phyloP scores from a whole-genome alignment of 2,329 filamentous ascomycete species.

The Aspergillus ustus region DNA sequence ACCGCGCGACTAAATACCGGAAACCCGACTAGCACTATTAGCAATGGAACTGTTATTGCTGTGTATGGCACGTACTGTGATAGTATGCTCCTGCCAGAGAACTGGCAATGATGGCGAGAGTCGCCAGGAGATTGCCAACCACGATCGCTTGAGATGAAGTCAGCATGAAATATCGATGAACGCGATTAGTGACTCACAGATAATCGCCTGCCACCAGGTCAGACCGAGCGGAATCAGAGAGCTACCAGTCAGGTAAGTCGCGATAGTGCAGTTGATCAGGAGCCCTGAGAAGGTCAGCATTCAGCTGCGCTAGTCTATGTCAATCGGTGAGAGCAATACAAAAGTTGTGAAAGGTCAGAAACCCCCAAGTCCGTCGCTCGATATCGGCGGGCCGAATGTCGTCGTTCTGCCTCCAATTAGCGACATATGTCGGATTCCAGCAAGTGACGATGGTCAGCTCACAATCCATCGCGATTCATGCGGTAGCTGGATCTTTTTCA shows the following conservation, averaged over 20 bases:
- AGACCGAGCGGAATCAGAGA: slow-evolving; percentile 41
- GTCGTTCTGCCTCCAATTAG: slow-evolving; percentile 41
- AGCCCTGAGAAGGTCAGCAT: slow-evolving; percentile 45
- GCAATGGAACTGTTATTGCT: not conserved
- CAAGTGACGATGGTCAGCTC: too few relatives aligned
- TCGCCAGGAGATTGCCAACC: slow-evolving; percentile 42
- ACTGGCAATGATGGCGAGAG: slow-evolving; percentile 47
- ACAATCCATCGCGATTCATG: too few relatives aligned
- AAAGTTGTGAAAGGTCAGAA: slow-evolving; percentile 51
- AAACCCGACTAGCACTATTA: not conserved
- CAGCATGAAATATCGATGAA: not conserved
- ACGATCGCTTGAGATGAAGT: not conserved
- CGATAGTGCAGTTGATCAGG: slow-evolving; percentile 51
- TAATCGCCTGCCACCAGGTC: slow-evolving; percentile 39
- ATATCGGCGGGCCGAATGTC: slow-evolving; percentile 56
- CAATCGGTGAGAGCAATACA: too few relatives aligned
- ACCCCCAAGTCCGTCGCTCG: slow-evolving; percentile 50
- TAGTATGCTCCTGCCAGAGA: slow-evolving; percentile 52
- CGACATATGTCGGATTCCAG: too few relatives aligned
- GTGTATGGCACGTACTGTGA: slow-evolving; percentile 30
- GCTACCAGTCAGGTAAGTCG: slow-evolving; percentile 39
- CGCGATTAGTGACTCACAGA: slow-evolving; percentile 26
- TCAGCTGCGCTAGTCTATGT: too few relatives aligned
- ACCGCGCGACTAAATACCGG: slow-evolving; percentile 21
- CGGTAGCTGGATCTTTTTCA: too few relatives aligned